A percentile compares a stretch with the other conserved stretches of the same genome.
Evolutionary conservation across 2,329 filamentous ascomycete genomes (phyloP).

Genomic region (Trichophyton verrucosum): DNA sequence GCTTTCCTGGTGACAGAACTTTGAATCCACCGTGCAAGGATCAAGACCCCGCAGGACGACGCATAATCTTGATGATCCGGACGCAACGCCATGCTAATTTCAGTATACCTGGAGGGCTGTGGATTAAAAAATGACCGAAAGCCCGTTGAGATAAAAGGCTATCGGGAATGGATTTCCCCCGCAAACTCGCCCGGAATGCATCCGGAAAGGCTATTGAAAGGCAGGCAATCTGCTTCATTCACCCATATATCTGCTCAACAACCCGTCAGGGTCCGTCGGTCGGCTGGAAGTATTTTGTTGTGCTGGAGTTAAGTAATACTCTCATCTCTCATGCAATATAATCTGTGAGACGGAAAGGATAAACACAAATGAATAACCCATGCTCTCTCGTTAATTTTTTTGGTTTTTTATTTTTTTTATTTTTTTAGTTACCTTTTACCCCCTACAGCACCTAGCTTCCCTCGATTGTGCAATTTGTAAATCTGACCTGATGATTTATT

Average conservation of each 20-base stretch:
- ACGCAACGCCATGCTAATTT: background rate
- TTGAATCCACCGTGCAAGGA: background rate
- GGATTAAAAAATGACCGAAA: background rate
- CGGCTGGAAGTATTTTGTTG: background rate
- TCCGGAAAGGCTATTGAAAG: constrained; percentile 2
- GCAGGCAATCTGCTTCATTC: background rate
- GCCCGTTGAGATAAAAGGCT: background rate
- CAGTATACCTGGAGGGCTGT: background rate
- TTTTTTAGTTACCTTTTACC: too few relatives aligned
- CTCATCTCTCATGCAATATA: background rate
- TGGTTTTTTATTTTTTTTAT: too few relatives aligned
- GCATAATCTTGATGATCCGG: background rate
- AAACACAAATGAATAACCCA: too few relatives aligned
- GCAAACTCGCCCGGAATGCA: background rate
- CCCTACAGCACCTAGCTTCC: too few relatives aligned
- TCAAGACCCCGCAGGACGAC: background rate
- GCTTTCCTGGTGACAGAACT: background rate
- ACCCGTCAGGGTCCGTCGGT: background rate
- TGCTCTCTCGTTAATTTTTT: too few relatives aligned
- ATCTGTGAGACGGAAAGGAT: background rate
- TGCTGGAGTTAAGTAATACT: background rate
- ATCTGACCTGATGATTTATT: too few relatives aligned
- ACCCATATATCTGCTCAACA: background rate
- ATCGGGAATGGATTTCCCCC: background rate
- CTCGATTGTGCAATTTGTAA: too few relatives aligned